Evolutionary conservation across 495 filamentous ascomycete species (phyloP).

Genomic region (Penicillium tannophilum): DNA sequence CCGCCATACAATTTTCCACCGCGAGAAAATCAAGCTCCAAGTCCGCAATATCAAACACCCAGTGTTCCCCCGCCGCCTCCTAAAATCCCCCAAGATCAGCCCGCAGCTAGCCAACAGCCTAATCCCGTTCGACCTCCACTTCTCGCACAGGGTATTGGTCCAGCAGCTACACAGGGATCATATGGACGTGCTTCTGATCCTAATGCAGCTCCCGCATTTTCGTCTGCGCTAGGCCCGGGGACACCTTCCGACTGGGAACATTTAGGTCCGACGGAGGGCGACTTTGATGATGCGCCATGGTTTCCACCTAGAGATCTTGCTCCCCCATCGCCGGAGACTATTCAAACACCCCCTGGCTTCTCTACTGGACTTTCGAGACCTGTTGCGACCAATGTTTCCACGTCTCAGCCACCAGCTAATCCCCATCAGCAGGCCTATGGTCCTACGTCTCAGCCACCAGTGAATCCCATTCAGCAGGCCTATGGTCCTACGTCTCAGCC

Average conservation of each 20-base stretch:
- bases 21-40: conserved; percentile 1
- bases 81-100: conserved; percentile 40
- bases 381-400: background rate
- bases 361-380: conserved; percentile 8
- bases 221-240: conserved; percentile 54
- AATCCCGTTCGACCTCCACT: conserved; percentile 19
- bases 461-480: background rate
- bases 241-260: conserved; percentile 65
- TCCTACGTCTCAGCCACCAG: background rate
- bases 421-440: background rate
- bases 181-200: conserved; percentile 22
- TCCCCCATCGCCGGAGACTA: conserved; percentile 10
- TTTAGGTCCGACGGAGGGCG: conserved; percentile 40
- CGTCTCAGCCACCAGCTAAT: background rate
- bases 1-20: conserved; percentile 23
- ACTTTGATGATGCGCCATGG: conserved; percentile 36
- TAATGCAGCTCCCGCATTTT: conserved; percentile 20
- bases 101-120: conserved; percentile 21
- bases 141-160: conserved; percentile 22
- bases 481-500: conserved; percentile 13
- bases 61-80: conserved; percentile 44
- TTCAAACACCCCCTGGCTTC: conserved; percentile 17
- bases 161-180: conserved; percentile 22
- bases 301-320: conserved; percentile 27
- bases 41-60: conserved; percentile 9